Evolutionary conservation across 768 basidiomycete species (phyloP), one percentile per base, ranked within the genome.

Genomic region (Phaffia tasmanica): DNA sequence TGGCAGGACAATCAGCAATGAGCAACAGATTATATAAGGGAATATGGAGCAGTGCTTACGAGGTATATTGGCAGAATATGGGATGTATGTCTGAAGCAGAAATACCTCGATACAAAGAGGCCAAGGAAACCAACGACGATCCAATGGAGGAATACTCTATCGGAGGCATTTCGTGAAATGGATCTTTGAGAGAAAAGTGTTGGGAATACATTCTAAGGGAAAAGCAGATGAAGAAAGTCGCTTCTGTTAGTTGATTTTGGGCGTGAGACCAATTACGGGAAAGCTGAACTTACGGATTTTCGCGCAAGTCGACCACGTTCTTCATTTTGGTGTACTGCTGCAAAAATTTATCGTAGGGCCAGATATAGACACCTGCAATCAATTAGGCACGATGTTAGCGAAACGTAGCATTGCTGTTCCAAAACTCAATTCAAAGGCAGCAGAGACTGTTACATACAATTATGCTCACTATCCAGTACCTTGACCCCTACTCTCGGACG

Each of bases 131-230:
- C 35, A 88, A 77, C 0, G 88, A 86, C 72, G 88, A 87, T 65
- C 93, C 95, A 64, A 99, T 85, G 76, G 93, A 94, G 8, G 91
- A 94, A 75, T 88, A 93, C 71, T 87, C 85, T 8, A 90, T 88
- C 1, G 89, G 84, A 2, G 88, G 87, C 47, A 82, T 82, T 74
- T 94, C 87, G 76, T 88, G 92, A 79, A 98, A 99, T 2, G 89
- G 87, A 77, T 90, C 90, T 70, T 92, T 87, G 18, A 86, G 85
- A 35, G 89, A 88, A 78, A 98, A 95, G 76, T 98, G 94, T 70
- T 86, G 87, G 14, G 89, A 88, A 76, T 93, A 94, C 3, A 87
- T 30, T n/a, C 67, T 69, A 48, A 6, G 29, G 14, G 42, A n/a
- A 21, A 58, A 46, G 23, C 15, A 1, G 29, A n/a, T 3, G 4